Percentiles rank a stretch among this genome's conserved stretches.
phyloP scores from a whole-genome alignment of 75 land plant genomes.

The Azolla pinnata region DNA sequence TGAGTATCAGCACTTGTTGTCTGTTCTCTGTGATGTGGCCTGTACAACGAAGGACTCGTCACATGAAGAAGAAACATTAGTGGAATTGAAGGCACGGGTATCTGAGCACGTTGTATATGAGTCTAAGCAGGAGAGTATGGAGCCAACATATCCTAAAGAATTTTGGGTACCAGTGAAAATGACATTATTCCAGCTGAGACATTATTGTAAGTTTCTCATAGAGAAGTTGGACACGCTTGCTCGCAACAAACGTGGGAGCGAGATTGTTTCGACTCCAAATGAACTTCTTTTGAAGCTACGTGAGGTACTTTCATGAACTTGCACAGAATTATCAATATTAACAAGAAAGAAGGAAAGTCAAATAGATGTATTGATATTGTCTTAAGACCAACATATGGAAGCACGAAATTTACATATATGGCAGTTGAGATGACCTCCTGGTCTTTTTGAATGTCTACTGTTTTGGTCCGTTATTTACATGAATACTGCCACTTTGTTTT shows the following conservation, averaged over 20 bases:
- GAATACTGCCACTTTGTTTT: too few species aligned
- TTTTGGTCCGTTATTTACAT: too few species aligned
- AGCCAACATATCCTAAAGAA: constrained; percentile 35
- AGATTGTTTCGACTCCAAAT: constrained; percentile 8
- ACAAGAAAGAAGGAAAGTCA: background rate
- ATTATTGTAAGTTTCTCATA: constrained; percentile 53
- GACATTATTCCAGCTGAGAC: constrained; percentile 56
- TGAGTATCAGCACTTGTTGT: constrained; percentile 33
- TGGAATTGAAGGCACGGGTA: constrained; percentile 27
- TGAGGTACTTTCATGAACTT: constrained; percentile 11
- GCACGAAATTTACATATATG: too few species aligned
- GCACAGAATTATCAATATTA: background rate
- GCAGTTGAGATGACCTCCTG: too few species aligned
- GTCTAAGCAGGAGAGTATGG: constrained; percentile 27
- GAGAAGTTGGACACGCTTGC: constrained; percentile 39
- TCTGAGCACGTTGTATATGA: constrained; percentile 26
- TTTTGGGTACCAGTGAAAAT: constrained; percentile 76
- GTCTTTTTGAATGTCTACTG: too few species aligned
- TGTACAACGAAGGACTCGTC: constrained; percentile 1
- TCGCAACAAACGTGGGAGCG: constrained; percentile 10
- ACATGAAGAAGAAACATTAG: constrained; percentile 11
- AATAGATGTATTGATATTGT: too few species aligned
- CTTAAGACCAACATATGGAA: too few species aligned
- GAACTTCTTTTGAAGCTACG: constrained; percentile 23
- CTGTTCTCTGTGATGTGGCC: constrained; percentile 17